Evolutionary conservation across 768 basidiomycete species (phyloP).

Genomic region (Pholiota microspora): DNA sequence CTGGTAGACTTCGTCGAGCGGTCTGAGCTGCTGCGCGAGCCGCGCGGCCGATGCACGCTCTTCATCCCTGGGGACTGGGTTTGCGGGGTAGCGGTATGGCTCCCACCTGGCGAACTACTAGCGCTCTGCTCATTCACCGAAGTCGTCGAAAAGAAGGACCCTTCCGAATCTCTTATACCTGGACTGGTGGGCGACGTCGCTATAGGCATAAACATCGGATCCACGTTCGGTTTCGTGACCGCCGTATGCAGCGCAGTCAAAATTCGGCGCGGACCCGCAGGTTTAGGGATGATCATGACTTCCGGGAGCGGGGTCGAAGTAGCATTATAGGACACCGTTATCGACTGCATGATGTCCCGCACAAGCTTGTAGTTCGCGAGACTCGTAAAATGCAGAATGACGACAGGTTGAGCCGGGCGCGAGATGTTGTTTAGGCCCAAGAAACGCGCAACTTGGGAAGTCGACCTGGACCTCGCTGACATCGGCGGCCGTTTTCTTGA

Average conservation of each 20-base stretch:
- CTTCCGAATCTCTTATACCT: slow-evolving; percentile 39
- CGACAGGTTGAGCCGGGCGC: slow-evolving; percentile 33
- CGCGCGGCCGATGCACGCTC: slow-evolving; percentile 43
- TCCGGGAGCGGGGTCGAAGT: slow-evolving; percentile 64
- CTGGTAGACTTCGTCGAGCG: slow-evolving; percentile 57
- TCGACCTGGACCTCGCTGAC: slow-evolving; percentile 69
- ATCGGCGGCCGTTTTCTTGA: slow-evolving; percentile 68
- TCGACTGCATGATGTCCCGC: slow-evolving; percentile 79
- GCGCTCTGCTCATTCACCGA: slow-evolving; percentile 12
- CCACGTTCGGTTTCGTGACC: slow-evolving; percentile 79
- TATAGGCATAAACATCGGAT: slow-evolving; percentile 92
- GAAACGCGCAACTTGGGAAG: slow-evolving; percentile 70
- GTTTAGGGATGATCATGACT: slow-evolving; percentile 96
- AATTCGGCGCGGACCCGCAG: slow-evolving; percentile 91
- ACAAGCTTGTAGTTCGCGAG: slow-evolving; percentile 85
- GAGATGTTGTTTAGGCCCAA: slow-evolving; percentile 33
- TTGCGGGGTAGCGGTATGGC: slow-evolving; percentile 6
- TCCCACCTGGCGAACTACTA: not conserved
- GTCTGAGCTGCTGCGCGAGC: slow-evolving; percentile 60
- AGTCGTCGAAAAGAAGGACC: slow-evolving; percentile 40
- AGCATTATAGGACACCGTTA: slow-evolving; percentile 46
- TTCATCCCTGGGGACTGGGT: slow-evolving; percentile 16
- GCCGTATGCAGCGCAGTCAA: slow-evolving; percentile 92
- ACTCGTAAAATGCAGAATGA: slow-evolving; percentile 90
- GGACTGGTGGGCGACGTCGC: slow-evolving; percentile 88